Evolutionary conservation across 2,329 filamentous ascomycete species (phyloP).

Genomic region (Didymosphaeria variabile): DNA sequence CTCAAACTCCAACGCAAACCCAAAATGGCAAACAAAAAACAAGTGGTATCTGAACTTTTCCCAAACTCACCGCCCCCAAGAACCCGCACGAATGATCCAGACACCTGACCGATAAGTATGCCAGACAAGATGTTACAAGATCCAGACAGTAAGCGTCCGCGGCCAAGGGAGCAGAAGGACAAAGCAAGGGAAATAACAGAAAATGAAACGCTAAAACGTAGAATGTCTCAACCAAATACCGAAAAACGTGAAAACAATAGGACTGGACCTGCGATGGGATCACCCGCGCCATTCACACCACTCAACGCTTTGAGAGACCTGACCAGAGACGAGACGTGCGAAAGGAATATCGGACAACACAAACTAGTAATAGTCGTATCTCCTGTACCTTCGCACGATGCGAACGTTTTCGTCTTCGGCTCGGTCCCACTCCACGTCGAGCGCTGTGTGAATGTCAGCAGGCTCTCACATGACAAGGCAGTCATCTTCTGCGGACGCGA

Average conservation of each 20-base stretch:
- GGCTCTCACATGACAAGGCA: slow-evolving; percentile 19
- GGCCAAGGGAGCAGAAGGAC: slow-evolving; percentile 9
- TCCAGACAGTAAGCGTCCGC: slow-evolving; percentile 5
- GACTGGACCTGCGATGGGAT: not conserved
- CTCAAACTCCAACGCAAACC: not conserved
- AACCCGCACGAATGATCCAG: slow-evolving; percentile 9
- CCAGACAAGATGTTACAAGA: slow-evolving; percentile 9
- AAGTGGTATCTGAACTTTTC: slow-evolving; percentile 36
- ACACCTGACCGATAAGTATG: slow-evolving; percentile 17
- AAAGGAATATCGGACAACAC: not conserved
- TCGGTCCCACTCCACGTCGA: slow-evolving; percentile 17
- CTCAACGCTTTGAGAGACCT: slow-evolving; percentile 6
- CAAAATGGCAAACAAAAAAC: slow-evolving; percentile 14
- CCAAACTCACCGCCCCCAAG: slow-evolving; percentile 15
- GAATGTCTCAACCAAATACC: slow-evolving; percentile 37
- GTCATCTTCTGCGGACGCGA: slow-evolving; percentile 11
- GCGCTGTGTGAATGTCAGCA: slow-evolving; percentile 21
- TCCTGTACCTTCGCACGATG: slow-evolving; percentile 18
- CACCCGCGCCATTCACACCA: slow-evolving; percentile 2
- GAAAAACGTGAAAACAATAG: slow-evolving; percentile 22
- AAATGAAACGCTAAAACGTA: slow-evolving; percentile 27
- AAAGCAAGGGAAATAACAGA: slow-evolving; percentile 8
- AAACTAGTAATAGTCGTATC: slow-evolving; percentile 9
- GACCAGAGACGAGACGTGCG: slow-evolving; percentile 6
- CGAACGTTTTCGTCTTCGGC: slow-evolving; percentile 18